Evolutionary conservation across 495 filamentous ascomycete species (phyloP), one percentile per base, ranked within the genome.

Genomic region (Mytilinidion resinicola): DNA sequence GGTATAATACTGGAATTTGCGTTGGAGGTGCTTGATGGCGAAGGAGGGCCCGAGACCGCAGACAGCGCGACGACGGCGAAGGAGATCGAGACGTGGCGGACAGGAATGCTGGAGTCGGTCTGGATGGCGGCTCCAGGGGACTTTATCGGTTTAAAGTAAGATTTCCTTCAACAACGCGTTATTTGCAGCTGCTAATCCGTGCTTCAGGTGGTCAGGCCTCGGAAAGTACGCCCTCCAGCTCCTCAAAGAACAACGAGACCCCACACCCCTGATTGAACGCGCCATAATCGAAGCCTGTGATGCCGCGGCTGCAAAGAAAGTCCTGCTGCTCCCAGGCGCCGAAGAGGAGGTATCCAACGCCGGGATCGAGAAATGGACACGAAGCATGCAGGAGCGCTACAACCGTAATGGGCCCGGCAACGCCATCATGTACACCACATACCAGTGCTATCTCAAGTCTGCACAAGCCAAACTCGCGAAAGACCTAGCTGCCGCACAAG

Each of bases 281-380:
- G 85, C 89, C 9, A 92, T 95, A 62, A 77, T 82, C 57, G 70
- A 81, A 50, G 85, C 95, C 33, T 97, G 92, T 70, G 76, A 88
- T 43, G 77, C 89, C 9, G 92, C 92, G 0, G 76, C 80, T 10
- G 77, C 80, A 25, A 82, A 82, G 51, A 82, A 86, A 33, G 84
- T 95, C 25, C 77, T 80, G 15, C 74, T 97, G n/a, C 78, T 96
- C 4, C 87, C 96, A 52, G 92, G 95, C 66, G 92, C 92, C 6
- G 92, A 97, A 71, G 90, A 96, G 68, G 80, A 83, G 60, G 80
- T 81, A 10, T 77, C 95, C 12, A 90, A 96, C 70, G 77, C 76
- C 9, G 90, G 91, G 8, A 91, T 96, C 60, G 86, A 96, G 70
- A 76, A 80, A 52, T 97, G 92, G 92, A 86, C 85, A 4, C 74